phyloP scores from a whole-genome alignment of 805 yeast genomes.

The Ogataea ramenticola region DNA sequence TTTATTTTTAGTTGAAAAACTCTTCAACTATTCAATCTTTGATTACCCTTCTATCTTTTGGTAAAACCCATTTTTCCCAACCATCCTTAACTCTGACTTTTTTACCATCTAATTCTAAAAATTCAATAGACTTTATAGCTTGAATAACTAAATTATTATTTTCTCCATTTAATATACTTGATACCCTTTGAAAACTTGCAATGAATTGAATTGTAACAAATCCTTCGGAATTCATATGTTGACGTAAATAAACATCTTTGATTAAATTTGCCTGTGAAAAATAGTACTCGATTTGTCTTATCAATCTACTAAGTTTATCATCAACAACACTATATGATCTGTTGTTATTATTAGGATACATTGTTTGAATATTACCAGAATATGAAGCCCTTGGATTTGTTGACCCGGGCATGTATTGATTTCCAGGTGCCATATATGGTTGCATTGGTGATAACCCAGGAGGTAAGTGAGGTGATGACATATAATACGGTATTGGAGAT shows the following conservation, averaged over 20 bases:
- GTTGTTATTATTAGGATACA: neutral
- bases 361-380: neutral
- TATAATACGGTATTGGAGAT: neutral
- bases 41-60: conserved; percentile 32
- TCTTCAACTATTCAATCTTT: no score
- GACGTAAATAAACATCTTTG: conserved; percentile 73
- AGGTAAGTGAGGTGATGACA: neutral
- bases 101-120: conserved; percentile 23
- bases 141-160: conserved; percentile 29
- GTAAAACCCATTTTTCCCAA: conserved; percentile 67
- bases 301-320: conserved; percentile 10
- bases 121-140: conserved; percentile 22
- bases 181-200: conserved; percentile 66
- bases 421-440: neutral
- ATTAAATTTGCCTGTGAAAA: conserved; percentile 79
- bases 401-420: neutral
- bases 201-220: conserved; percentile 53
- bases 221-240: conserved; percentile 69
- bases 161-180: conserved; percentile 45
- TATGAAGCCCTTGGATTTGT: neutral
- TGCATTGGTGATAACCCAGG: neutral
- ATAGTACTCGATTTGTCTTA: conserved; percentile 73
- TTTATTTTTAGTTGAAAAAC: no score
- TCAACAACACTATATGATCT: conserved; percentile 2
- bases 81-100: conserved; percentile 52